Evolutionary conservation across 257 asterid genomes (phyloP).

Genomic region (Solanum tarapatanum): DNA sequence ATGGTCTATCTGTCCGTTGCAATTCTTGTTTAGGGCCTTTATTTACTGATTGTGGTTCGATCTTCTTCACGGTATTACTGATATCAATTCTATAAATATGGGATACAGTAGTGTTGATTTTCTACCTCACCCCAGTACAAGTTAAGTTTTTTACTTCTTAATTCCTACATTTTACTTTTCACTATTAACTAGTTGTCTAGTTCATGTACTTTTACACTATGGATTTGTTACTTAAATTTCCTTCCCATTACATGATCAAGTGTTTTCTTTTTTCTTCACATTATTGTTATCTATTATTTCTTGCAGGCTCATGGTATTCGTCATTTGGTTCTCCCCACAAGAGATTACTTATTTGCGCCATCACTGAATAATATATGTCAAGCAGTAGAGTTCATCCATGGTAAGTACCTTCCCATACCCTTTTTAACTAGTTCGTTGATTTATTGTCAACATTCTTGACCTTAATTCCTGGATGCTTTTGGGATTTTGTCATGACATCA

Average conservation of each 20-base stretch:
- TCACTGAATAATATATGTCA: slow-evolving; percentile 21
- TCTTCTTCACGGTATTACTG: neutral
- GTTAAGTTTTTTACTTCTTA: neutral
- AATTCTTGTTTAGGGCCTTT: neutral
- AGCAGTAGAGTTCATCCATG: slow-evolving; percentile 36
- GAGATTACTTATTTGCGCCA: slow-evolving; percentile 40
- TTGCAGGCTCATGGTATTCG: slow-evolving; percentile 29
- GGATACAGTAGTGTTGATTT: neutral
- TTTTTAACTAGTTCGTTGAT: neutral
- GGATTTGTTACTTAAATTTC: neutral
- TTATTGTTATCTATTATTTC: neutral
- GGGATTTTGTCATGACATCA: neutral
- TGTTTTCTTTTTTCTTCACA: neutral
- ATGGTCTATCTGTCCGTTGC: neutral
- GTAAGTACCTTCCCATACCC: slow-evolving; percentile 1
- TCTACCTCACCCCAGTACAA: neutral
- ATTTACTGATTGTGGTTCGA: neutral
- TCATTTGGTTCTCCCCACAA: slow-evolving; percentile 32
- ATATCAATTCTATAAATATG: neutral
- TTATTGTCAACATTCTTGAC: neutral
- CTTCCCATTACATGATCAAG: neutral
- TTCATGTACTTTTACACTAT: neutral
- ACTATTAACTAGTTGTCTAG: neutral
- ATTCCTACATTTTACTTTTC: neutral
- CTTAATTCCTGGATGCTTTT: neutral